A percentile compares a stretch with the other conserved stretches of the same genome.
Evolutionary conservation across 257 asterid species (phyloP).

Genomic region (Primulina tabacum): DNA sequence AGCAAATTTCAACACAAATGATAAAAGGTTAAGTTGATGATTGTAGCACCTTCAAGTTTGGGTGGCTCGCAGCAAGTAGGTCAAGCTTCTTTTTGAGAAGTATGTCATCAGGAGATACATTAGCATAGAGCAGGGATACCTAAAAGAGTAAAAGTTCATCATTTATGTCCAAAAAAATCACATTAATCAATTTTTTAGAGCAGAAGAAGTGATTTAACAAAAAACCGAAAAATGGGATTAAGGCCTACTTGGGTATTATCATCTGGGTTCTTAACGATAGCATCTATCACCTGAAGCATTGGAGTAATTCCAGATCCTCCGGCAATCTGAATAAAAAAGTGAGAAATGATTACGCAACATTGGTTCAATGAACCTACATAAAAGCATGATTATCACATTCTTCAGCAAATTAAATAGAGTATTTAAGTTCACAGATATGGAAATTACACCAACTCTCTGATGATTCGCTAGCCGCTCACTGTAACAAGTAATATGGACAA

Average conservation of each 20-base stretch:
- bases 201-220: background rate
- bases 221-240: slow-evolving; percentile 17
- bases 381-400: slow-evolving; percentile 6
- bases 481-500: background rate
- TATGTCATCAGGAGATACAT: slow-evolving; percentile 94
- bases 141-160: slow-evolving; percentile 29
- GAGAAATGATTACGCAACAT: slow-evolving; percentile 16
- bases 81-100: slow-evolving; percentile 95
- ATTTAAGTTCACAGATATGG: background rate
- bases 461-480: background rate
- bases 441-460: background rate
- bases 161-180: slow-evolving; percentile 13
- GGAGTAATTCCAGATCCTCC: slow-evolving; percentile 98
- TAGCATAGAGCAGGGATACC: slow-evolving; percentile 88
- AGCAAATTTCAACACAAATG: slow-evolving; percentile 7
- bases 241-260: slow-evolving; percentile 74
- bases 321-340: slow-evolving; percentile 59
- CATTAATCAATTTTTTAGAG: slow-evolving; percentile 2
- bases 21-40: slow-evolving; percentile 19
- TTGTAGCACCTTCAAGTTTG: slow-evolving; percentile 69
- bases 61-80: slow-evolving; percentile 71
- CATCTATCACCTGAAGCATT: slow-evolving; percentile 94
- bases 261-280: slow-evolving; percentile 85
- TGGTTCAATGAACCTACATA: slow-evolving; percentile 9
- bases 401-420: slow-evolving; percentile 12